Evolutionary conservation across 805 yeast species (phyloP).

Genomic region (Candida yuanshanica): DNA sequence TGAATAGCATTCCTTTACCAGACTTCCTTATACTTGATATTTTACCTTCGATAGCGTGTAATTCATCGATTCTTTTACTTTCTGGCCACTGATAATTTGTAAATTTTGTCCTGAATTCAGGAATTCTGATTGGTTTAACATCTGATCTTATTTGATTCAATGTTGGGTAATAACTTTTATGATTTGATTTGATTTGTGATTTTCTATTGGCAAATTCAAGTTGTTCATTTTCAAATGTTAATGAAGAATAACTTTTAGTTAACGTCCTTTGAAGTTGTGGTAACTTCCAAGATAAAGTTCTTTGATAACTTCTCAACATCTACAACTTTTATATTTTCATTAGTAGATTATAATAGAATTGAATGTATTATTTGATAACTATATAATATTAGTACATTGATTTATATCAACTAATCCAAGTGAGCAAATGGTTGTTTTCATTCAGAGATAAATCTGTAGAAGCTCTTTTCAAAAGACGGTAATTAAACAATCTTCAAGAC

Average conservation of each 20-base stretch:
- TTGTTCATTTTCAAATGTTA: conserved; percentile 17
- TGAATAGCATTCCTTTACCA: conserved; percentile 63
- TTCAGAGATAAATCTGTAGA: conserved; percentile 3
- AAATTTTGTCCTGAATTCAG: conserved; percentile 33
- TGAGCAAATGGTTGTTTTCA: no score
- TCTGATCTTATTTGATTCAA: conserved; percentile 13
- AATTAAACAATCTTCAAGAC: conserved; percentile 29
- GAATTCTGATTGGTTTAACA: conserved; percentile 28
- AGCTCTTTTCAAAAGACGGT: conserved; percentile 28
- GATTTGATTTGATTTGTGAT: conserved; percentile 7
- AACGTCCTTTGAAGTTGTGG: neutral
- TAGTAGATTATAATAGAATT: no score
- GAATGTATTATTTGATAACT: no score
- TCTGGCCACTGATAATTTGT: conserved; percentile 17
- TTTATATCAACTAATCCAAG: neutral
- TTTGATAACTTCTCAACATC: no score
- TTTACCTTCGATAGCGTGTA: conserved; percentile 43
- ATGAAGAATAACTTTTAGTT: conserved; percentile 5
- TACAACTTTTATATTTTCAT: no score
- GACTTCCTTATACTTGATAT: conserved; percentile 52
- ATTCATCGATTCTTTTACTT: conserved; percentile 18
- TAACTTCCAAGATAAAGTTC: no score
- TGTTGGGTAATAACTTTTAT: conserved; percentile 21
- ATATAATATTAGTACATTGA: neutral
- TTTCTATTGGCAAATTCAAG: conserved; percentile 23